Conservation (phyloP, 1,284 basidiomycete species). For the Leccinum pallidistipes region DNA sequence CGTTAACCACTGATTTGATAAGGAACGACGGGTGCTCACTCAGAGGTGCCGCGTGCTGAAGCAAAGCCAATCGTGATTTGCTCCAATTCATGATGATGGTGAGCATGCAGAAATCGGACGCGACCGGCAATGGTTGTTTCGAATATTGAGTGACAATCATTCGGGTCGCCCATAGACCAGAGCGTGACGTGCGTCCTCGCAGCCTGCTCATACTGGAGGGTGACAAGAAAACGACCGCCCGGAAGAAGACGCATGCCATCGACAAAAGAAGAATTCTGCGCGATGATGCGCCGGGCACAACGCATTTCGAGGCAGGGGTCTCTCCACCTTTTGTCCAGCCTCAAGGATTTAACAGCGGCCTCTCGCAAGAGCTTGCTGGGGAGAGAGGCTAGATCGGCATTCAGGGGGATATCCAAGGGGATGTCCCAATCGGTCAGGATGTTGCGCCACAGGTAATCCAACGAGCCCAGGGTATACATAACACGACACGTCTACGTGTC, state of each 20-base stretch:
- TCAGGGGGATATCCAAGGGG: constrained; percentile 37
- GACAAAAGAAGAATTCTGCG: constrained; percentile 20
- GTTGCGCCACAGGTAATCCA: constrained; percentile 26
- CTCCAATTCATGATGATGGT: constrained; percentile 12
- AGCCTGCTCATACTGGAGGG: constrained; percentile 17
- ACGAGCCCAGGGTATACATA: constrained; percentile 41
- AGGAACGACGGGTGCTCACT: constrained; percentile 15
- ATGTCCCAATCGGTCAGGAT: constrained; percentile 27
- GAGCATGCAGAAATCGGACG: constrained; percentile 22
- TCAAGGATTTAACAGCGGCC: constrained; percentile 43
- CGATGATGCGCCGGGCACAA: constrained; percentile 36
- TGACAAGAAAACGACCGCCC: constrained; percentile 26
- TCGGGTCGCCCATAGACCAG: constrained; percentile 18
- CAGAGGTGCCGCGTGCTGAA: constrained; percentile 7
- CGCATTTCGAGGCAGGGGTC: constrained; percentile 37
- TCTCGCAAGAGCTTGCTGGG: constrained; percentile 37
- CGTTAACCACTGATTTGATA: not conserved
- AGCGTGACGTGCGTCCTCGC: constrained; percentile 20
- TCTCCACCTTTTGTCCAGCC: constrained; percentile 54
- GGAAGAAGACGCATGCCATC: constrained; percentile 26
- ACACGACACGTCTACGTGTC: constrained; percentile 55
- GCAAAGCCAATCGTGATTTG: constrained; percentile 20
- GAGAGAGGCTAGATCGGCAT: constrained; percentile 28
- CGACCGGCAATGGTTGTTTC: constrained; percentile 15
- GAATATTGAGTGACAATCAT: constrained; percentile 9